A percentile compares a stretch with the other conserved stretches of the same genome.
Conservation (phyloP, 2,329 filamentous ascomycete genomes). For the Boeremia exigua region DNA sequence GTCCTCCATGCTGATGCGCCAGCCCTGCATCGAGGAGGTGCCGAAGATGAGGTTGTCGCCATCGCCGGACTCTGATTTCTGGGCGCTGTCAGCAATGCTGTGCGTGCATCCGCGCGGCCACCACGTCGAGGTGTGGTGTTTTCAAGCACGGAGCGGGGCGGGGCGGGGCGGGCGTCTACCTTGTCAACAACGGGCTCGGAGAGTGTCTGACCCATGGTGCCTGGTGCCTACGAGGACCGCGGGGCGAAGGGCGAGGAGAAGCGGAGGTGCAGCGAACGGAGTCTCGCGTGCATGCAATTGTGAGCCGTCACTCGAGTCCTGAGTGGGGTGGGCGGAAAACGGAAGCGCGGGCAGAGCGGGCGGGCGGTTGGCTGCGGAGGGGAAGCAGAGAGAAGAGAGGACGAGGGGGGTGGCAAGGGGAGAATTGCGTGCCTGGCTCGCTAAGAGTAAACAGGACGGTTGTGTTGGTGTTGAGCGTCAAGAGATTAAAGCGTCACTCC, state of each 20-base stretch:
- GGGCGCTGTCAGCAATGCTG: background rate
- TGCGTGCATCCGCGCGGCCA: background rate
- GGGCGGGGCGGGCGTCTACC: slow-evolving; percentile 65
- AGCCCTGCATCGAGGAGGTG: slow-evolving; percentile 98
- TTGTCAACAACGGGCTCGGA: slow-evolving; percentile 99
- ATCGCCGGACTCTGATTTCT: slow-evolving; percentile 88
- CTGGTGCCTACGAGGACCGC: slow-evolving; percentile 39
- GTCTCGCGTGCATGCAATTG: slow-evolving; percentile 44
- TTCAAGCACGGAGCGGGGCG: slow-evolving; percentile 33
- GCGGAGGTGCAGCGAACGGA: slow-evolving; percentile 27
- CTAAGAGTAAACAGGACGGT: slow-evolving; percentile 20
- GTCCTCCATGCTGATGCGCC: slow-evolving; percentile 99
- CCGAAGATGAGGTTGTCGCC: slow-evolving; percentile 94
- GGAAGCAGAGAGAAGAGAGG: slow-evolving; percentile 1
- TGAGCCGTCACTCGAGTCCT: slow-evolving; percentile 31
- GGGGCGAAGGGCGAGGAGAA: slow-evolving; percentile 28
- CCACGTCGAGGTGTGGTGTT: slow-evolving; percentile 11
- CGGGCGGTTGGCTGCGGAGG: slow-evolving; percentile 3
- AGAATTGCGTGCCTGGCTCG: slow-evolving; percentile 31
- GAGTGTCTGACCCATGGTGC: slow-evolving; percentile 93
- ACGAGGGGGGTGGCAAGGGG: slow-evolving; percentile 2
- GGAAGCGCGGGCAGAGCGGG: slow-evolving; percentile 17
- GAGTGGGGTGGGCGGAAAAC: slow-evolving; percentile 32
- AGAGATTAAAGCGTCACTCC: slow-evolving; percentile 13
- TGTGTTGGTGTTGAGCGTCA: slow-evolving; percentile 26